phyloP scores from a whole-genome alignment of 257 asterid genomes.

The Solanum medicagineum region DNA sequence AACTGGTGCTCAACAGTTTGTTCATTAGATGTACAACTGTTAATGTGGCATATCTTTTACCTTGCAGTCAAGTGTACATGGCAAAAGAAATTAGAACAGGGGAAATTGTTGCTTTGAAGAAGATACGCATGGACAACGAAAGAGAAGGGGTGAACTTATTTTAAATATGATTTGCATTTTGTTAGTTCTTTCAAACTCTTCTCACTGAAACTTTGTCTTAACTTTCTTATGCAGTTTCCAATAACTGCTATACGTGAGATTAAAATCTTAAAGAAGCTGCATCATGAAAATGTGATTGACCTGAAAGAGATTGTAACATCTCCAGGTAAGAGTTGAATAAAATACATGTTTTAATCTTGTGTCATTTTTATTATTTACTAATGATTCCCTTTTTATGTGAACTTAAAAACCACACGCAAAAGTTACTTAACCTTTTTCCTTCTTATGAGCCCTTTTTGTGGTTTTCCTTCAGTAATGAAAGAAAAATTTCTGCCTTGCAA shows the following conservation, averaged over 20 bases:
- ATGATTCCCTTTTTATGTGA: not conserved
- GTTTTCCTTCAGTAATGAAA: not conserved
- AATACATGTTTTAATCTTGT: not conserved
- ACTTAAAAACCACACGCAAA: not conserved
- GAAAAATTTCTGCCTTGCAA: not conserved
- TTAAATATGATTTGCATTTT: not conserved
- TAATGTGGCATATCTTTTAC: not conserved
- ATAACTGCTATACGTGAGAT: constrained; percentile 94
- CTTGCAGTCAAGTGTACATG: constrained; percentile 81
- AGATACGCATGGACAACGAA: constrained; percentile 96
- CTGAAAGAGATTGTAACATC: constrained; percentile 97
- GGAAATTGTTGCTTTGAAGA: constrained; percentile 88
- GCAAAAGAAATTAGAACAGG: constrained; percentile 80
- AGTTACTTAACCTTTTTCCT: not conserved
- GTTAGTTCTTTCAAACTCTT: not conserved
- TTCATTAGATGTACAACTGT: not conserved
- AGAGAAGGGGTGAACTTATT: constrained; percentile 74
- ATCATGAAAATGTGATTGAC: constrained; percentile 79
- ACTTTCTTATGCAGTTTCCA: constrained; percentile 52
- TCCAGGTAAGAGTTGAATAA: constrained; percentile 39
- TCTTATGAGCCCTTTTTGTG: not conserved
- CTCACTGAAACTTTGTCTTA: not conserved
- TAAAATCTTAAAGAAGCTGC: constrained; percentile 78
- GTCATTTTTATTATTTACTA: not conserved
- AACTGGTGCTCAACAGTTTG: not conserved